Evolutionary conservation across 257 asterid genomes (phyloP), one percentile per base, ranked within the genome.

Genomic region (Solanum commersonii): DNA sequence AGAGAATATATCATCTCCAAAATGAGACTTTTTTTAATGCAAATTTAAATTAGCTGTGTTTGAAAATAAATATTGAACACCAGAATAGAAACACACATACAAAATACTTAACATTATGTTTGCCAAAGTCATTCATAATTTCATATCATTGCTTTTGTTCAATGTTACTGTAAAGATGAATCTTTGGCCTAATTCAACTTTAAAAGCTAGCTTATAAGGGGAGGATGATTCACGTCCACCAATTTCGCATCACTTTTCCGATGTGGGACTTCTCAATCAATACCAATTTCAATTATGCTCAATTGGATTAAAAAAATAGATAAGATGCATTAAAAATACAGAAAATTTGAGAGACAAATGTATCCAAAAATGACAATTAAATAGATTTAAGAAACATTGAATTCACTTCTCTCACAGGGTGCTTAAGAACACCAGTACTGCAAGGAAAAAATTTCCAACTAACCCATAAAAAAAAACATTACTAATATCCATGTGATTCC

Each of bases 361-460:
- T 46, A 70, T 76, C 23, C 29, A 60, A 46, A 52, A 49, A 34
- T 34, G 42, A 23, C 29, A 29, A 65, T 49, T 23, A 71, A 14
- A 44, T 27, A 44, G 5, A 79, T 79, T 44, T n/a, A n/a, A 3
- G 8, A 37, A 22, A 78, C 29, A 81, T 6, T 71, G 14, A 31
- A 16, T 37, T 81, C 85, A 81, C 85, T 81, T 84, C 90, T 87
- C 87, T 85, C 90, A 49, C 60, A 81, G 90, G 82, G 88, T 65
- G 92, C 77, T 46, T 9, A 31, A 35, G 76, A 87, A 88, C 92
- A 67, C 91, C 93, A n/a, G n/a, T n/a, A 35, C 90, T 68, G 86
- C 65, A 87, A 88, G 90, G 92, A 89, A 91, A 89, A 88, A 38
- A 13, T 8, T 73, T 42, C 84, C 76, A 67, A 16, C 67, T 5